Percentiles rank a stretch among this genome's conserved stretches.
Conservation (phyloP, 768 basidiomycete genomes). For the Cytidiella melzeri region DNA sequence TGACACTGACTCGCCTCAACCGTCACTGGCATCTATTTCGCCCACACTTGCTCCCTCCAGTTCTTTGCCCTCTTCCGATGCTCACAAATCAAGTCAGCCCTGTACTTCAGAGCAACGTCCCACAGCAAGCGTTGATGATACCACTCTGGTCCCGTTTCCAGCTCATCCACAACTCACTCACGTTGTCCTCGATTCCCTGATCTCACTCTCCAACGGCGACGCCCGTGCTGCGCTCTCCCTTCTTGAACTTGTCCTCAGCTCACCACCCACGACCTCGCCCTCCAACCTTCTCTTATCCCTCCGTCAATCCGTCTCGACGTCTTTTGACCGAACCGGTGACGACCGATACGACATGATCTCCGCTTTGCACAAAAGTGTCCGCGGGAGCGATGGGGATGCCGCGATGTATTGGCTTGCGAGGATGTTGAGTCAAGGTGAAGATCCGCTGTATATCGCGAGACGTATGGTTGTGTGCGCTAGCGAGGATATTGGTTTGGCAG, state of each 20-base stretch:
- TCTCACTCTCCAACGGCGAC: constrained; percentile 58
- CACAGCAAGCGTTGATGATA: not conserved
- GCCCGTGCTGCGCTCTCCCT: constrained; percentile 74
- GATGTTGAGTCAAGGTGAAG: constrained; percentile 77
- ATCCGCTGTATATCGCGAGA: constrained; percentile 70
- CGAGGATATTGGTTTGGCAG: constrained; percentile 81
- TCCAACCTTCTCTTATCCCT: constrained; percentile 48
- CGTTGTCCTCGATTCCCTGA: constrained; percentile 42
- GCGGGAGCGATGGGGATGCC: constrained; percentile 70
- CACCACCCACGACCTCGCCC: constrained; percentile 36
- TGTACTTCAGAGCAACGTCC: too few relatives aligned
- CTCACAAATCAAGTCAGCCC: too few relatives aligned
- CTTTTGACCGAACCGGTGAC: constrained; percentile 76
- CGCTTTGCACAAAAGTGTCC: constrained; percentile 77
- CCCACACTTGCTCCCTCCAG: too few relatives aligned
- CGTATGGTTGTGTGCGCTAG: constrained; percentile 76
- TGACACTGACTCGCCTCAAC: too few relatives aligned
- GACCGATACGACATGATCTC: constrained; percentile 77
- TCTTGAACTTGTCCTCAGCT: constrained; percentile 59
- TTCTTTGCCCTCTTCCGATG: constrained; percentile 2
- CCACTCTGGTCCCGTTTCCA: not conserved
- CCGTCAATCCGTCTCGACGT: constrained; percentile 54
- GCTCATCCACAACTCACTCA: constrained; percentile 36
- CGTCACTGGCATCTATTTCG: too few relatives aligned
- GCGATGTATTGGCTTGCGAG: constrained; percentile 87